A percentile compares a stretch with the other conserved stretches of the same genome.
phyloP scores from a whole-genome alignment of 768 basidiomycete species.

The Coprinopsis sp. region DNA sequence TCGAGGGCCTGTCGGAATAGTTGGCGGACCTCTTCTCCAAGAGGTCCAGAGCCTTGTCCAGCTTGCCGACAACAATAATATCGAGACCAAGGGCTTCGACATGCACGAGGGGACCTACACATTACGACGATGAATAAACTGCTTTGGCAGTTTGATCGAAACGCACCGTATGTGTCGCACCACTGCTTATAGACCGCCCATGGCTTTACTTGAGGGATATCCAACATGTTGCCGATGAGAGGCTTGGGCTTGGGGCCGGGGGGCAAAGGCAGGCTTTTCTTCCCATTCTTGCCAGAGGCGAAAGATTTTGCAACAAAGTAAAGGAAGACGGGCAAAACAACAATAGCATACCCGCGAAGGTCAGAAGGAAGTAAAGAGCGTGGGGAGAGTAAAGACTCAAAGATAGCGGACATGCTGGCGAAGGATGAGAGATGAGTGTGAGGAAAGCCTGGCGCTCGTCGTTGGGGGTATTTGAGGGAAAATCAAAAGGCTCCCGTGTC shows the following conservation, averaged over 20 bases:
- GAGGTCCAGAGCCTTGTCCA: slow-evolving; percentile 14
- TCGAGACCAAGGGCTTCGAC: slow-evolving; percentile 8
- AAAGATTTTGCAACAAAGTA: background rate
- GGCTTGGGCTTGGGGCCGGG: slow-evolving; percentile 19
- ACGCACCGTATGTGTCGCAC: slow-evolving; percentile 19
- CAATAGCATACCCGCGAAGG: background rate
- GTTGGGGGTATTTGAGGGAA: too few relatives aligned
- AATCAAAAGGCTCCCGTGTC: too few relatives aligned
- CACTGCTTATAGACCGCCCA: slow-evolving; percentile 19
- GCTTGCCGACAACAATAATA: slow-evolving; percentile 11
- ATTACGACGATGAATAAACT: background rate
- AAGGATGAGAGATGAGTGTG: background rate
- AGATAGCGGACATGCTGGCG: background rate
- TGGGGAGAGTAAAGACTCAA: slow-evolving; percentile 1
- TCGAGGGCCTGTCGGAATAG: slow-evolving; percentile 22
- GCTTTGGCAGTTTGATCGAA: background rate
- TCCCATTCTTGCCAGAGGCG: background rate
- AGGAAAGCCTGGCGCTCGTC: background rate
- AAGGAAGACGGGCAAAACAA: background rate
- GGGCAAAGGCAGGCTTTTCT: slow-evolving; percentile 13
- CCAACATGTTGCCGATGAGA: slow-evolving; percentile 18
- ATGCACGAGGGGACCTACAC: slow-evolving; percentile 9
- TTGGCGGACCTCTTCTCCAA: slow-evolving; percentile 15
- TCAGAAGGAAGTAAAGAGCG: background rate
- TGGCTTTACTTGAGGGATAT: slow-evolving; percentile 15